Base-by-base conservation (phyloP, 495 filamentous ascomycete genomes). In the Darksidea phi region DNA sequence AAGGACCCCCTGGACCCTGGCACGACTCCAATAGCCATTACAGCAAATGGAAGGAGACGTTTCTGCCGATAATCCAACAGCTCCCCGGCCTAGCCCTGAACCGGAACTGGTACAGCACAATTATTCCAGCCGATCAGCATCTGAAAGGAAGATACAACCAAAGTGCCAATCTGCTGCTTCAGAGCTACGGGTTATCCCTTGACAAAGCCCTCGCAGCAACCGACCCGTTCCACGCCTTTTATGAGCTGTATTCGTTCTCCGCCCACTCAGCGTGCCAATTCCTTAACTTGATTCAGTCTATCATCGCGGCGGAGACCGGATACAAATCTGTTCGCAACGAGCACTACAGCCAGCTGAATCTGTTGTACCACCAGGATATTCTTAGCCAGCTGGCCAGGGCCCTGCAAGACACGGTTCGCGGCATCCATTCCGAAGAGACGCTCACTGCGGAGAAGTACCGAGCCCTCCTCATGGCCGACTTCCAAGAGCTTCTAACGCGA, bases 151-250 rank as follows among this genome's bases (percentile, higher is more conserved):
- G 49, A 11, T 12, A 34, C 24, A 23, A 15, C 15, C 49, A 52
- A n/a, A 52, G 24, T n/a, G 23, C 24, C 2, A 34, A 24, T 10
- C 49, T 52, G 6, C 15, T 52, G 7, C 49, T n/a, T 6, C 3
- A 10, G 10, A 17, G 34, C n/a, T 52, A 52, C 28, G 49, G 49
- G 15, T 10, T 6, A 7, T 17, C 10, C 8, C 28, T 52, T 23
- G 49, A 52, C 21, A 13, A 17, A 4, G 18, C 2, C 7, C 13
- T 28, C 1, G 8, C 23, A 12, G 21, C 26, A 2, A 20, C 12
- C 1, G 56, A 59, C 48, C 23, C 46, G 2, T 36, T 49, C 45
- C 50, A 59, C 18, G 43, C 56, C 10, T 24, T 59, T 23, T 3
- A 17, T 7, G 56, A 59, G 13, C 21, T 59, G 2, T 59, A 50